Evolutionary conservation across 768 basidiomycete genomes (phyloP).

Genomic region (Hericium erinaceus): DNA sequence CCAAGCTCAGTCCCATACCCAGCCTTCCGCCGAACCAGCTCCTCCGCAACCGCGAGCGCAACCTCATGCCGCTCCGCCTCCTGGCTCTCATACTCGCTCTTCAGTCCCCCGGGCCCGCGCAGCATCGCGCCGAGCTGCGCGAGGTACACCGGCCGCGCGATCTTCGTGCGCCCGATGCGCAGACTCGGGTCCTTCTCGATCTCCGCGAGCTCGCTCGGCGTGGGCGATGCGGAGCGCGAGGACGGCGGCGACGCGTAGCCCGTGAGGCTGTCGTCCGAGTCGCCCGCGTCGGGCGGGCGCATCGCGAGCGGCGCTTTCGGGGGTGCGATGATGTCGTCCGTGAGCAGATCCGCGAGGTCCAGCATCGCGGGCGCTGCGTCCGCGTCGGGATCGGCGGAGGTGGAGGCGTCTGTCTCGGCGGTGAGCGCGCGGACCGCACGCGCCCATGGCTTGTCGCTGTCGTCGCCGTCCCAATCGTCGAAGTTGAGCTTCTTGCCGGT

Average conservation of each 20-base stretch:
- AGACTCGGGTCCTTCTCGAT: constrained; percentile 82
- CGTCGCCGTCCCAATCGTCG: constrained; percentile 75
- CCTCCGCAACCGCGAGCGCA: constrained; percentile 72
- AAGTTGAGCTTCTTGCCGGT: constrained; percentile 67
- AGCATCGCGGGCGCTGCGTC: not conserved
- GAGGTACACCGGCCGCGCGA: constrained; percentile 82
- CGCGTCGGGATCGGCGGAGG: constrained; percentile 13
- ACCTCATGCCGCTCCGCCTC: constrained; percentile 75
- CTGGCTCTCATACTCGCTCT: constrained; percentile 45
- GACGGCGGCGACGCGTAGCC: constrained; percentile 67
- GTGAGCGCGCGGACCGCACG: constrained; percentile 49
- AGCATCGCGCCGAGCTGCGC: constrained; percentile 74
- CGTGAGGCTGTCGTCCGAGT: constrained; percentile 75
- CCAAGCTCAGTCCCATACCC: constrained; percentile 85
- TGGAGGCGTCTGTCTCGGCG: constrained; percentile 42
- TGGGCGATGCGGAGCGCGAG: constrained; percentile 72
- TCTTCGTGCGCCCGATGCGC: constrained; percentile 57
- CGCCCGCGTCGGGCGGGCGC: constrained; percentile 30
- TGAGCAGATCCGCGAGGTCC: not conserved
- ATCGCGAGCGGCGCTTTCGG: not conserved
- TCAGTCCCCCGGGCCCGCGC: constrained; percentile 43
- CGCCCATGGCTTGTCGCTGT: constrained; percentile 56
- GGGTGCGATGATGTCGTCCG: not conserved
- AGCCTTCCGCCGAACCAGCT: constrained; percentile 74
- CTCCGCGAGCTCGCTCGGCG: constrained; percentile 70